These are phyloP conservation scores for Boletus pseudo-olivaceus DNA, from an alignment of 768 basidiomycete species.

Conservation along the genomic window DNA sequence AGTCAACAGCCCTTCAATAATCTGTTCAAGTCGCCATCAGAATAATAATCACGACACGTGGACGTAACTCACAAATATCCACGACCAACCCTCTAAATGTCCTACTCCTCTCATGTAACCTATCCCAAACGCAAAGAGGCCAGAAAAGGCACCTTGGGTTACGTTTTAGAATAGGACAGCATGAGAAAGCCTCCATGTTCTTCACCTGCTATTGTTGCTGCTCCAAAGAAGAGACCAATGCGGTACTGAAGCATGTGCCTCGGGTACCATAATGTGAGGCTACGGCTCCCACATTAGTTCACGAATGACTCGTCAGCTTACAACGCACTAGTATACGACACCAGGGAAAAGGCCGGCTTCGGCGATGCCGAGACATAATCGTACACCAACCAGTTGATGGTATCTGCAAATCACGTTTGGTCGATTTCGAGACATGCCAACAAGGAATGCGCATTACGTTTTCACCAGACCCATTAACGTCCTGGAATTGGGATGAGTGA, in stretches of 20 bases:
- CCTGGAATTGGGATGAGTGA: constrained; percentile 31
- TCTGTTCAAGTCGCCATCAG: background rate
- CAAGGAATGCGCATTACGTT: constrained; percentile 36
- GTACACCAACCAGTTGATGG: constrained; percentile 54
- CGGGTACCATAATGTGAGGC: constrained; percentile 68
- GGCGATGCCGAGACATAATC: constrained; percentile 58
- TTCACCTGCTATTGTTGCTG: constrained; percentile 55
- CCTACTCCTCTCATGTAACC: constrained; percentile 47
- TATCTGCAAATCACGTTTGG: constrained; percentile 39
- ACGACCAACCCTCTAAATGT: constrained; percentile 56
- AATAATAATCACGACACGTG: background rate
- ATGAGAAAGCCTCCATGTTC: background rate
- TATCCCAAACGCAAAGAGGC: constrained; percentile 54
- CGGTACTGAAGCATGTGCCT: constrained; percentile 57
- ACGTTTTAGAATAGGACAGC: background rate
- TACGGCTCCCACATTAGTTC: constrained; percentile 16
- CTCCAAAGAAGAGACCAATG: constrained; percentile 61
- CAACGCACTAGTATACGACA: constrained; percentile 63
- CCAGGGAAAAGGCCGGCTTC: constrained; percentile 75
- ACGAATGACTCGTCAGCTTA: too few species aligned
- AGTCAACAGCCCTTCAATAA: constrained; percentile 48
- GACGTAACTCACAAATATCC: constrained; percentile 54
- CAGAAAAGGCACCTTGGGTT: constrained; percentile 50
- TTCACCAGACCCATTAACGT: constrained; percentile 66
- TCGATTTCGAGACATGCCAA: background rate